Percentiles rank a stretch among this genome's conserved stretches.
Evolutionary conservation across 768 basidiomycete genomes (phyloP).

Genomic region (Harrya chromipes): DNA sequence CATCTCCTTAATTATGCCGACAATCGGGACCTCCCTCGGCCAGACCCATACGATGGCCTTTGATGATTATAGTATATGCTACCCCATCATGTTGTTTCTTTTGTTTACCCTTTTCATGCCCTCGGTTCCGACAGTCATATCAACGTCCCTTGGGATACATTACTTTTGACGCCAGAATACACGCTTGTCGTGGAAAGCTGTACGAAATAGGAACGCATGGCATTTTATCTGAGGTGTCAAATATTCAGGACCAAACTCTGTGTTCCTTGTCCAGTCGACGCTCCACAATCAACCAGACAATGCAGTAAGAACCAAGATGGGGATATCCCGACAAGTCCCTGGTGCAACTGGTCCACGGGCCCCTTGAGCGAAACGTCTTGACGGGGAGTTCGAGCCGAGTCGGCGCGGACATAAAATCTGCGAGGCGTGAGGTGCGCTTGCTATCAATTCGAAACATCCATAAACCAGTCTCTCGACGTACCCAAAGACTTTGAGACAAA

Average conservation of each 20-base stretch:
- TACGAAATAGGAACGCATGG: background rate
- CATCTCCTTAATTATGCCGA: conserved; percentile 20
- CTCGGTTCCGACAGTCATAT: background rate
- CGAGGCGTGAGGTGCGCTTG: background rate
- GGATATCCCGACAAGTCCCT: background rate
- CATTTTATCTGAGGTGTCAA: background rate
- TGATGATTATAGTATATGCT: conserved; percentile 5
- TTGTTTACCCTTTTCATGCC: background rate
- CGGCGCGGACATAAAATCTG: conserved; percentile 10
- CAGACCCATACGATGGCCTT: conserved; percentile 31
- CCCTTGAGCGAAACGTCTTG: background rate
- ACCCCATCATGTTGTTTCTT: background rate
- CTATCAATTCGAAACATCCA: background rate
- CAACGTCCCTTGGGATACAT: background rate
- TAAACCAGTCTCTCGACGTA: too few species aligned
- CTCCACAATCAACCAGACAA: background rate
- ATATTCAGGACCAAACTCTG: background rate
- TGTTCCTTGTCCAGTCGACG: background rate
- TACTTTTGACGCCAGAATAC: conserved; percentile 1
- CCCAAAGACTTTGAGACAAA: too few species aligned
- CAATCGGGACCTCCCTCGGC: conserved; percentile 28
- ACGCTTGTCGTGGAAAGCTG: background rate
- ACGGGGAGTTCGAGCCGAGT: background rate
- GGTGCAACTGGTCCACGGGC: background rate
- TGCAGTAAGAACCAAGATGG: background rate